Conservation (phyloP, 2,329 filamentous ascomycete genomes). For the Paracoccidioides lutzii region DNA sequence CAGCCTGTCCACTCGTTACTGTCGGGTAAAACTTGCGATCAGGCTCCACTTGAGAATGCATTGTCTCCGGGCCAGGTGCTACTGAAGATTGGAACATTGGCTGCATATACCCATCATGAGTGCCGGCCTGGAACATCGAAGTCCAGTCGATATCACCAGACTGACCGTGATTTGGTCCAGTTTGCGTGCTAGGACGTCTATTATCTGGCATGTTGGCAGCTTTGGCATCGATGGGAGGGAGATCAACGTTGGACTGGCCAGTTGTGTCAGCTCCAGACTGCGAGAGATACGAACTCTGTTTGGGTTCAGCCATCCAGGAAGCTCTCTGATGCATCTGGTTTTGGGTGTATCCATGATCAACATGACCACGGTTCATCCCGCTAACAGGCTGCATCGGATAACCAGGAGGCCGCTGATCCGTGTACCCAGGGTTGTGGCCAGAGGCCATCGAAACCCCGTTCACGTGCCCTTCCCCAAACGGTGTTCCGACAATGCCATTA, state of each 20-base stretch:
- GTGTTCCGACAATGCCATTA: conserved; percentile 31
- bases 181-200: conserved; percentile 46
- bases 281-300: conserved; percentile 31
- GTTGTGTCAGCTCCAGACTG: conserved; percentile 29
- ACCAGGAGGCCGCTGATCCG: conserved; percentile 32
- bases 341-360: conserved; percentile 24
- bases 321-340: conserved; percentile 28
- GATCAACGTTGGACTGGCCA: conserved; percentile 33
- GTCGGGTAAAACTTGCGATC: conserved; percentile 42
- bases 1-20: conserved; percentile 26
- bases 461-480: conserved; percentile 31
- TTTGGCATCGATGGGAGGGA: conserved; percentile 32
- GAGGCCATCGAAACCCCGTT: conserved; percentile 30
- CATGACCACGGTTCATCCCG: conserved; percentile 29
- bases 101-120: conserved; percentile 53
- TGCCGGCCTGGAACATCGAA: conserved; percentile 63
- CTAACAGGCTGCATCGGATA: conserved; percentile 31
- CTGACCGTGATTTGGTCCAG: conserved; percentile 47
- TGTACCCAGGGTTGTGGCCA: conserved; percentile 18
- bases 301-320: conserved; percentile 33
- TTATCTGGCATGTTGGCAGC: conserved; percentile 27
- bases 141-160: conserved; percentile 54
- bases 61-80: conserved; percentile 55
- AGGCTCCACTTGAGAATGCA: conserved; percentile 53
- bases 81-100: conserved; percentile 51